phyloP scores from a whole-genome alignment of 768 basidiomycete species.

The Termitomyces sp. region DNA sequence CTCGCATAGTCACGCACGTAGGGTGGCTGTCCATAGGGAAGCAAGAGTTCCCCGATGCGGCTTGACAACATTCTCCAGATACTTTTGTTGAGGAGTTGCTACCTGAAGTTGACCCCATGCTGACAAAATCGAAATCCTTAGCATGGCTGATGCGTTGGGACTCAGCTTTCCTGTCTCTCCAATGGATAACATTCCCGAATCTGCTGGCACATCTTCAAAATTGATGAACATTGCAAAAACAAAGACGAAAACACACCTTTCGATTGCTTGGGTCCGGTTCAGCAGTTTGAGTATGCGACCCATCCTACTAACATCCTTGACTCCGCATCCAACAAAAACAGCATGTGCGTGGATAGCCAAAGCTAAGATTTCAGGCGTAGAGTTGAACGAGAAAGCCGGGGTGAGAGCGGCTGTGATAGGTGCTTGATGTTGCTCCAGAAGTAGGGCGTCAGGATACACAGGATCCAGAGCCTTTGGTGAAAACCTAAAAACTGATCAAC shows the following conservation, averaged over 20 bases:
- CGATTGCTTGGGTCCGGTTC: slow-evolving; percentile 84
- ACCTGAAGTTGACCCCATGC: slow-evolving; percentile 95
- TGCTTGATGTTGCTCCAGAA: slow-evolving; percentile 97
- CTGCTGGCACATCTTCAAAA: slow-evolving; percentile 36
- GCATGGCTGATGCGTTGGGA: slow-evolving; percentile 93
- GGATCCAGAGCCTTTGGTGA: slow-evolving; percentile 85
- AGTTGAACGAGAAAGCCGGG: slow-evolving; percentile 93
- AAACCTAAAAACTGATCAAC: slow-evolving; percentile 54
- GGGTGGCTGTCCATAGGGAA: slow-evolving; percentile 81
- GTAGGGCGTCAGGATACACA: slow-evolving; percentile 83
- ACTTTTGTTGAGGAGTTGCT: slow-evolving; percentile 67
- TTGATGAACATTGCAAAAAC: too few species aligned
- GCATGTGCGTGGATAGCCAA: slow-evolving; percentile 92
- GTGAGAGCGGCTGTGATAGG: slow-evolving; percentile 97
- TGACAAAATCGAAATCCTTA: slow-evolving; percentile 86
- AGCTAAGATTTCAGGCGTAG: slow-evolving; percentile 92
- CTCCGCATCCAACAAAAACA: slow-evolving; percentile 91
- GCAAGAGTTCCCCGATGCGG: slow-evolving; percentile 76
- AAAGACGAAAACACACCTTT: slow-evolving; percentile 53
- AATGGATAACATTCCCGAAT: slow-evolving; percentile 77
- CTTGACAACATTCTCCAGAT: slow-evolving; percentile 77
- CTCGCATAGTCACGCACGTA: slow-evolving; percentile 93
- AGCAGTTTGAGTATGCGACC: slow-evolving; percentile 90
- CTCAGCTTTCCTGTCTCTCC: slow-evolving; percentile 86
- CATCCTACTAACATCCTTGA: slow-evolving; percentile 88